These are phyloP conservation scores for Tetrahymena borealis DNA, from an alignment of 73 alveolate genomes.

Conservation along the genomic window DNA sequence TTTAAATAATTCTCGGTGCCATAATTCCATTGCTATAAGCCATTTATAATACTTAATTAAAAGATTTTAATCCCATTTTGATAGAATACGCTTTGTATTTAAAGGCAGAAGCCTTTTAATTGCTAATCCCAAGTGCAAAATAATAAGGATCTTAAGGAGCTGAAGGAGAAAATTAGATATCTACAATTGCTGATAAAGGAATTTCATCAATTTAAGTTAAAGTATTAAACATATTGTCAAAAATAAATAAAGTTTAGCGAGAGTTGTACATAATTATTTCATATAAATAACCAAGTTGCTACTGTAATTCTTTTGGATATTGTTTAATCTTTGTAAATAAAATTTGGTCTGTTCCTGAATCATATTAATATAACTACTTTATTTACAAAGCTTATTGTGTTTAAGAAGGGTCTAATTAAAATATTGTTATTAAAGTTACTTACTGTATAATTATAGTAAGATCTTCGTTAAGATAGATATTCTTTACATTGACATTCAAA, in stretches of 20 bases:
- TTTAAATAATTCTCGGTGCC: not conserved
- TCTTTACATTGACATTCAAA: not conserved
- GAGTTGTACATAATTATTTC: not conserved
- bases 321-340: not conserved
- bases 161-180: not conserved
- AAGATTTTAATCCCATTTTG: not conserved
- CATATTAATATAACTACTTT: not conserved
- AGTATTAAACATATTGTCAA: not conserved
- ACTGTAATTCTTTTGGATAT: not conserved
- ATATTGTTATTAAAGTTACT: not conserved
- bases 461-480: not conserved
- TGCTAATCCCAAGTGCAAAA: not conserved
- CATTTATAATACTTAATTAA: not conserved
- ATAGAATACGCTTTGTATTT: not conserved
- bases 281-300: not conserved
- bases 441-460: not conserved
- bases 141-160: not conserved
- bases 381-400: not conserved
- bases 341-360: not conserved
- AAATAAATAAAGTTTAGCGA: not conserved
- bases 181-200: not conserved
- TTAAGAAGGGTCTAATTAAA: not conserved
- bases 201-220: not conserved
- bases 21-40: not conserved
- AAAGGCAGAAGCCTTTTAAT: not conserved